These are phyloP conservation scores for Populus davidiana DNA, from an alignment of 345 rosid species.

Conservation along the genomic window DNA sequence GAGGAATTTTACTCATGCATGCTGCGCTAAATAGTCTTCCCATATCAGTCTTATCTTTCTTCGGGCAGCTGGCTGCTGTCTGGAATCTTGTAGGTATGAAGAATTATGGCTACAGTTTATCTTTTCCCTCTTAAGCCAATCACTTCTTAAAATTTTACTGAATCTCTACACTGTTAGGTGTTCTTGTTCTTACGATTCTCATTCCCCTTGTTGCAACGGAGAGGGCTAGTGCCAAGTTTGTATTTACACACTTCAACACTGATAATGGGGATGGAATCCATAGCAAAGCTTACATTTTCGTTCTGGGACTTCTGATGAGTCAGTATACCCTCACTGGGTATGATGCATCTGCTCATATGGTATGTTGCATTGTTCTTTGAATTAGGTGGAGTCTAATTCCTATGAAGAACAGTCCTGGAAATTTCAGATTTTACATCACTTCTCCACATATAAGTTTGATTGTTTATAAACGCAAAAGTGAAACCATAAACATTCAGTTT, in stretches of 20 bases:
- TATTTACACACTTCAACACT: conserved; percentile 79
- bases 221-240: conserved; percentile 81
- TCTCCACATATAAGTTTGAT: background rate
- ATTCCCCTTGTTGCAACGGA: conserved; percentile 73
- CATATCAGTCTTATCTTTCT: conserved; percentile 67
- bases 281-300: conserved; percentile 68
- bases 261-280: conserved; percentile 70
- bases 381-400: background rate
- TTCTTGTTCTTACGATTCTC: conserved; percentile 70
- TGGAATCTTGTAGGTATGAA: conserved; percentile 81
- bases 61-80: conserved; percentile 87
- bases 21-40: conserved; percentile 84
- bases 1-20: conserved; percentile 68
- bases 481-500: background rate
- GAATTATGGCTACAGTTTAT: background rate
- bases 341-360: conserved; percentile 99
- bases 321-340: conserved; percentile 90
- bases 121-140: background rate
- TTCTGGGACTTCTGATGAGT: conserved; percentile 89
- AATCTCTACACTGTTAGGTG: conserved; percentile 44
- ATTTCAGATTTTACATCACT: background rate
- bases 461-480: background rate
- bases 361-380: conserved; percentile 23
- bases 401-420: background rate
- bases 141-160: background rate